Percentiles rank a stretch among this genome's conserved stretches.
Evolutionary conservation across 2,329 filamentous ascomycete species (phyloP).

Genomic region (Exophiala phaeomuriformis): DNA sequence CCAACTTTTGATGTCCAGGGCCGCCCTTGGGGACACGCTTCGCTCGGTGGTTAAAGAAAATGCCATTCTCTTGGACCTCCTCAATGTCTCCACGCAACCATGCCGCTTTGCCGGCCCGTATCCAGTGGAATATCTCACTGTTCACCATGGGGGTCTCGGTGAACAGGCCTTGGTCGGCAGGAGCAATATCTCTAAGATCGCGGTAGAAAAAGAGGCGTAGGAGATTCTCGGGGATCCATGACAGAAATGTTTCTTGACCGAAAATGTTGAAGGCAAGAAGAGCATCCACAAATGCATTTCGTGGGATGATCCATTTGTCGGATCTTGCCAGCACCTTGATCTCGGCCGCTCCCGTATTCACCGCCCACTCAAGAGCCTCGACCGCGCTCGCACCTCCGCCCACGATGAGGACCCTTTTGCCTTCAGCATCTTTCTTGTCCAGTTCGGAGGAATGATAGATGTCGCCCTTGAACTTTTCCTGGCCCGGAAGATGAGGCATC

Average conservation of each 20-base stretch:
- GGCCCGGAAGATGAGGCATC: conserved; percentile 61
- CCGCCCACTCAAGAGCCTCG: conserved; percentile 73
- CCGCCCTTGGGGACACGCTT: conserved; percentile 70
- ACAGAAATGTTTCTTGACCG: conserved; percentile 66
- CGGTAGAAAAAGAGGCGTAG: conserved; percentile 75
- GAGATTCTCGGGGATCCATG: conserved; percentile 69
- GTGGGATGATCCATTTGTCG: conserved; percentile 82
- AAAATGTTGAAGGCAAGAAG: conserved; percentile 72
- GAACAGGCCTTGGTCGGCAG: conserved; percentile 63
- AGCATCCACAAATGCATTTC: conserved; percentile 66
- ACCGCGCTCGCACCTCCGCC: conserved; percentile 75
- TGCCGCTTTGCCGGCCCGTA: conserved; percentile 62
- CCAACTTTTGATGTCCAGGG: conserved; percentile 57
- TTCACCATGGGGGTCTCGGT: conserved; percentile 84
- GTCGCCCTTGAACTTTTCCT: conserved; percentile 63
- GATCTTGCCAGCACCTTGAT: conserved; percentile 67
- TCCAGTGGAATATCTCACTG: conserved; percentile 67
- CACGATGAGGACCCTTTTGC: conserved; percentile 68
- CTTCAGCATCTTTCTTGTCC: conserved; percentile 63
- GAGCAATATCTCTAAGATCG: conserved; percentile 67
- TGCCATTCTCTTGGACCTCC: conserved; percentile 54
- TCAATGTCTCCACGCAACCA: conserved; percentile 79
- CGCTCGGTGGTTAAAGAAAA: conserved; percentile 63
- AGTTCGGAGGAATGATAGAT: conserved; percentile 70
- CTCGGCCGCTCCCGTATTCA: conserved; percentile 57